Percentiles rank a stretch among this genome's conserved stretches.
These are phyloP conservation scores for Pleurotus ostreatus DNA, from an alignment of 768 basidiomycete genomes.

Conservation along the genomic window DNA sequence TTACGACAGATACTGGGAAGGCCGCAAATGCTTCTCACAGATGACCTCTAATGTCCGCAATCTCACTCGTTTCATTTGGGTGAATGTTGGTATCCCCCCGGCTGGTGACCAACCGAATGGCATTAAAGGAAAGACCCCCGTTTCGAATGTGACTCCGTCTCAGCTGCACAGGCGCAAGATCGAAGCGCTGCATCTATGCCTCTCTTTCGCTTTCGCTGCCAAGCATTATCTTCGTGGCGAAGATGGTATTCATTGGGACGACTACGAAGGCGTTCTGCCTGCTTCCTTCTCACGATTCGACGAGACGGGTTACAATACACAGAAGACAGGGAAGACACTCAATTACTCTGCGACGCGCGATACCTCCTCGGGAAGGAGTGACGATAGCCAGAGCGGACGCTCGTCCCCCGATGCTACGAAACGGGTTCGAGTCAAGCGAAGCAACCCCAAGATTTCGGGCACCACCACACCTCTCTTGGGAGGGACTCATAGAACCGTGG, in stretches of 20 bases:
- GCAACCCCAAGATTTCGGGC: conserved; percentile 49
- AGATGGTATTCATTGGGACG: conserved; percentile 67
- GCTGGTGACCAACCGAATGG: conserved; percentile 37
- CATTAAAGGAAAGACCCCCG: conserved; percentile 50
- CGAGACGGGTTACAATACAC: conserved; percentile 36
- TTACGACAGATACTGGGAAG: conserved; percentile 87
- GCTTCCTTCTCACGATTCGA: conserved; percentile 48
- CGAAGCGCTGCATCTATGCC: conserved; percentile 61
- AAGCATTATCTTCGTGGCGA: conserved; percentile 86
- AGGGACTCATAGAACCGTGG: conserved; percentile 48
- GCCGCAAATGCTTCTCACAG: conserved; percentile 76
- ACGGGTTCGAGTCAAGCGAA: conserved; percentile 66
- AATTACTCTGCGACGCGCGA: conserved; percentile 41
- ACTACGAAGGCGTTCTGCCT: conserved; percentile 67
- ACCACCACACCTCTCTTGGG: conserved; percentile 61
- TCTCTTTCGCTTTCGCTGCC: conserved; percentile 69
- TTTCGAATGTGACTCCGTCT: conserved; percentile 36
- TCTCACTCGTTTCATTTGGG: conserved; percentile 75
- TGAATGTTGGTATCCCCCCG: conserved; percentile 68
- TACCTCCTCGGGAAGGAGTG: conserved; percentile 21
- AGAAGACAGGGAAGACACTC: conserved; percentile 22
- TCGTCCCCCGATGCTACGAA: conserved; percentile 56
- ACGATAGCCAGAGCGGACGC: conserved; percentile 25
- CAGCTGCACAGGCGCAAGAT: conserved; percentile 67
- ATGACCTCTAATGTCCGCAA: conserved; percentile 69